Conservation (phyloP, 1,284 basidiomycete genomes). For the Malassezia sympodialis region DNA sequence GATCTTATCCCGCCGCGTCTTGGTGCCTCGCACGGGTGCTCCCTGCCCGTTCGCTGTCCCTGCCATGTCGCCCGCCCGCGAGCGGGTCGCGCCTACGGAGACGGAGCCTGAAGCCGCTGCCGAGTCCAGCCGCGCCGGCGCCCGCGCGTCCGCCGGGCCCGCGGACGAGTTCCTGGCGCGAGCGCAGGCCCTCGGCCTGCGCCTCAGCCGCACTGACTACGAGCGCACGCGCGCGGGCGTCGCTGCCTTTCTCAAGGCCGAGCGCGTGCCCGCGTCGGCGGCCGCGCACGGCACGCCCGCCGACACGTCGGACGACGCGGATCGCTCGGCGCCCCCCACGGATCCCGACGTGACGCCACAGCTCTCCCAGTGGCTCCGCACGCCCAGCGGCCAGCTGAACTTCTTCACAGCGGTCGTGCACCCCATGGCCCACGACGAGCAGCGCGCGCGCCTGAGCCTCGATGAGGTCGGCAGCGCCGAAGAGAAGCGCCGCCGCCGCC, state of each 20-base stretch:
- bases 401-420: constrained; percentile 32
- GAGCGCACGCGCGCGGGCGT: constrained; percentile 42
- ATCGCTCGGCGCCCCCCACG: neutral
- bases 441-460: constrained; percentile 21
- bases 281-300: neutral
- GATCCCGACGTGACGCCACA: neutral
- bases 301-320: neutral
- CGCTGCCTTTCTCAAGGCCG: constrained; percentile 41
- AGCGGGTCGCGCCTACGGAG: neutral
- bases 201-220: constrained; percentile 40
- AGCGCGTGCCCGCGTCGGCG: constrained; percentile 24
- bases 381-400: constrained; percentile 25
- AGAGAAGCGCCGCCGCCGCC: constrained; percentile 23
- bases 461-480: constrained; percentile 32
- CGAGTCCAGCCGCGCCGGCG: neutral
- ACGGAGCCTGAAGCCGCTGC: neutral
- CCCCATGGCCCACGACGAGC: constrained; percentile 10
- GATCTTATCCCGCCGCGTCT: neutral
- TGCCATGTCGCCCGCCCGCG: neutral
- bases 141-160: constrained; percentile 5
- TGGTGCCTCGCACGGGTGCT: neutral
- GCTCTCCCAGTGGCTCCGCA: constrained; percentile 15
- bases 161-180: constrained; percentile 41
- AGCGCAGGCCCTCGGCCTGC: constrained; percentile 41
- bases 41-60: neutral